Conservation (phyloP, 75 land plant species). For the Cunninghamia lanceolata region DNA sequence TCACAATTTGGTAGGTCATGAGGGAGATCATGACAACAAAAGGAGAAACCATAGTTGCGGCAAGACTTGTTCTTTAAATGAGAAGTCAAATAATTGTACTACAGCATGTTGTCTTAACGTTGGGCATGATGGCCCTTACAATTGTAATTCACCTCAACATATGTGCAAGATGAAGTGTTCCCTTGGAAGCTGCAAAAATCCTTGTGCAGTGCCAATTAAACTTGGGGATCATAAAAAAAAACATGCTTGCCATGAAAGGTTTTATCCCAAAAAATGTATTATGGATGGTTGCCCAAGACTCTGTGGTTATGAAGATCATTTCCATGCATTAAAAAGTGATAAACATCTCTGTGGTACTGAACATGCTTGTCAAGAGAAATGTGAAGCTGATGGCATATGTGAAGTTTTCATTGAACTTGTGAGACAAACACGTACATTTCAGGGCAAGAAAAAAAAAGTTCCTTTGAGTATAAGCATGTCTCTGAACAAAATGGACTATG, state of each 20-base stretch:
- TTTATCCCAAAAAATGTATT: slow-evolving; percentile 21
- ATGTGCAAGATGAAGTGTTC: slow-evolving; percentile 29
- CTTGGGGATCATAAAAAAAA: slow-evolving; percentile 24
- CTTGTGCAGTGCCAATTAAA: slow-evolving; percentile 16
- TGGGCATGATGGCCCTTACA: slow-evolving; percentile 26
- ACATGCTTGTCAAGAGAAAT: slow-evolving; percentile 20
- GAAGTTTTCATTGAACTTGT: slow-evolving; percentile 23
- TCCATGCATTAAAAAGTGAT: too few species aligned
- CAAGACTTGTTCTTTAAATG: too few species aligned
- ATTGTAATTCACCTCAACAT: slow-evolving; percentile 28
- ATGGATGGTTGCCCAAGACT: slow-evolving; percentile 26
- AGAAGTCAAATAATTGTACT: too few species aligned
- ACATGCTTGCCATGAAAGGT: slow-evolving; percentile 23
- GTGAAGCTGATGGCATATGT: slow-evolving; percentile 24
- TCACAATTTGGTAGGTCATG: too few species aligned
- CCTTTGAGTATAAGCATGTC: too few species aligned
- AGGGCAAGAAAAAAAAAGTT: too few species aligned
- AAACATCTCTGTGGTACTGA: slow-evolving; percentile 23
- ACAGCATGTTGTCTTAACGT: too few species aligned
- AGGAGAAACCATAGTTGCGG: too few species aligned
- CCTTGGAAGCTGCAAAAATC: slow-evolving; percentile 23
- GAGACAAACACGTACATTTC: slow-evolving; percentile 19
- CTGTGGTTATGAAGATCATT: too few species aligned
- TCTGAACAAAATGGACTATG: too few species aligned
- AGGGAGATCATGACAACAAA: too few species aligned